Base-by-base conservation (phyloP, 2,329 filamentous ascomycete genomes). In the Ciborinia camelliae region DNA sequence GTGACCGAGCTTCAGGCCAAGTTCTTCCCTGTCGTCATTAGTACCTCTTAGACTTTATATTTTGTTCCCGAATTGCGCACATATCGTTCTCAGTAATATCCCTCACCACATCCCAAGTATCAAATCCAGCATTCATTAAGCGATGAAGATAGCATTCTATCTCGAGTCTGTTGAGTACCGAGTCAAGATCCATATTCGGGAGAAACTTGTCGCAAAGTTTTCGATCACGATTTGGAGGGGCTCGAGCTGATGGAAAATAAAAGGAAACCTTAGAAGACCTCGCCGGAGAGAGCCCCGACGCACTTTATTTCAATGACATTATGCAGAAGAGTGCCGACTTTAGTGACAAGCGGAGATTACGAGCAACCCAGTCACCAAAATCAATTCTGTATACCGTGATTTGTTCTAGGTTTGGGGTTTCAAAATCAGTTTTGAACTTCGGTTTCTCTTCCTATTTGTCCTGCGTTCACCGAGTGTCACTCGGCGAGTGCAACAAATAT, bases 41-140 rank as follows among this genome's bases (percentile, higher is more conserved):
- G 30, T 32, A 50, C 20, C 15, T 63, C 8, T 20, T 32, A 35
- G n/a, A 1, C 28, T 10, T 4, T 8, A 26, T 54, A 23, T 15
- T 54, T 15, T 43, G 14, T 18, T n/a, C 26, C 9, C 60, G 15
- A 9, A 51, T 20, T 26, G 20, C 55, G 58, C 32, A 64, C 63
- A 64, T 62, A 7, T 64, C 63, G 14, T 20, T 37, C 26, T 64
- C 63, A 10, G 55, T 62, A 12, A 64, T 61, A 14, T 64, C 55
- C 39, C 53, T 64, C 55, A 64, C 20, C 37, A 39, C 57, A 18
- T 30, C 39, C 55, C 55, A 64, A 47, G 32, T 26, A 39, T 64
- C 55, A n/a, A 64, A 64, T 2, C 63, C 55, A n/a, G 37, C 30
- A n/a, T 62, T 26, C 15, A 53, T 30, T 8, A 64, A 53, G 7